Evolutionary conservation across 495 filamentous ascomycete species (phyloP).

Genomic region (Aspergillus sclerotioniger): DNA sequence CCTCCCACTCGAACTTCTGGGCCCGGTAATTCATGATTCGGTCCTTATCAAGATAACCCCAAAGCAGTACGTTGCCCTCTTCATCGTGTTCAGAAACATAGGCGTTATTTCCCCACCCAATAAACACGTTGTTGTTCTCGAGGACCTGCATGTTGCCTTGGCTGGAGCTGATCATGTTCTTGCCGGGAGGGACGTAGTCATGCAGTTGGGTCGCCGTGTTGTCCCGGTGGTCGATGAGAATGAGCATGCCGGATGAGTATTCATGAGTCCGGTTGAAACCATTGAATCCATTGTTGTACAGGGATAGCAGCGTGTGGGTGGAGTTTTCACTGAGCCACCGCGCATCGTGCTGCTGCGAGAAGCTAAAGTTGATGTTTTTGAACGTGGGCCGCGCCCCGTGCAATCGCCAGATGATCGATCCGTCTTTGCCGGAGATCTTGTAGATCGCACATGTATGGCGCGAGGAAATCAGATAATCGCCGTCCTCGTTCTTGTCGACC

Average conservation of each 20-base stretch:
- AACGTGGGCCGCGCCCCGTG: conserved; percentile 51
- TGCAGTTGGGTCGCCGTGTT: conserved; percentile 49
- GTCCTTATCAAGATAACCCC: conserved; percentile 36
- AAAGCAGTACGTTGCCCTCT: conserved; percentile 53
- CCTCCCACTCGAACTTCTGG: conserved; percentile 46
- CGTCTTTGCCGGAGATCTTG: conserved; percentile 58
- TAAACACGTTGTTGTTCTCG: conserved; percentile 53
- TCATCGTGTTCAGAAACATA: conserved; percentile 57
- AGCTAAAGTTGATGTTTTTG: conserved; percentile 49
- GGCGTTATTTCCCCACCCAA: conserved; percentile 60
- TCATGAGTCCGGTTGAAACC: conserved; percentile 46
- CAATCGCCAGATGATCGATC: conserved; percentile 57
- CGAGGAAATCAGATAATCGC: conserved; percentile 60
- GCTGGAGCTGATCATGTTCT: conserved; percentile 52
- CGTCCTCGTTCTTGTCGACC: conserved; percentile 55
- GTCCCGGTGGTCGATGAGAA: conserved; percentile 51
- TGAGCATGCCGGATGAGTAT: conserved; percentile 57
- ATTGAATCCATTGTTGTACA: conserved; percentile 58
- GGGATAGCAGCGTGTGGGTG: conserved; percentile 50
- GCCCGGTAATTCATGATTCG: conserved; percentile 46
- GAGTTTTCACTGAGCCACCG: conserved; percentile 52
- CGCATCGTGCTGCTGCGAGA: conserved; percentile 64
- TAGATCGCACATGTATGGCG: conserved; percentile 58
- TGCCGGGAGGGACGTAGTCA: conserved; percentile 40
- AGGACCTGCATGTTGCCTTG: conserved; percentile 62